Percentiles rank a stretch among this genome's conserved stretches.
These are phyloP conservation scores for Hanseniaspora uvarum DNA, from an alignment of 1,139 yeast species.

Conservation along the genomic window DNA sequence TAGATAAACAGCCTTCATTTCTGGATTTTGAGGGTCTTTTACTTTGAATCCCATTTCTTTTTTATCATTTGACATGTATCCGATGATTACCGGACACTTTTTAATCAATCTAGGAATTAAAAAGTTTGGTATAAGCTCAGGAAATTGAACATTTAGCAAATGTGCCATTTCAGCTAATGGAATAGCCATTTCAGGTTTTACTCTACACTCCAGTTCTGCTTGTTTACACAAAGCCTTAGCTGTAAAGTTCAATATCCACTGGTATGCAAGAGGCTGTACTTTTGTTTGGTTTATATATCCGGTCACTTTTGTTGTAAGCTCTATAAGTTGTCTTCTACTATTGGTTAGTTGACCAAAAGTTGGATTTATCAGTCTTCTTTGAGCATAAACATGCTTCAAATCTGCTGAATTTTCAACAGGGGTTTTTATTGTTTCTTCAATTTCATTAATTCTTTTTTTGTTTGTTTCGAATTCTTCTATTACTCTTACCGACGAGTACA, in stretches of 20 bases:
- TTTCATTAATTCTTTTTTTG: slow-evolving; percentile 46
- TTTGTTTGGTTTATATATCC: slow-evolving; percentile 41
- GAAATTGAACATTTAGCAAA: slow-evolving; percentile 45
- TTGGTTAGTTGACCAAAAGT: slow-evolving; percentile 85
- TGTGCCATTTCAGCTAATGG: slow-evolving; percentile 66
- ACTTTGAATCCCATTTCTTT: slow-evolving; percentile 76
- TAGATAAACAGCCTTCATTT: slow-evolving; percentile 61
- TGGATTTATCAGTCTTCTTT: slow-evolving; percentile 70
- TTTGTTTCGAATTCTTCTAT: slow-evolving; percentile 43
- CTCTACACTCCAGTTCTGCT: slow-evolving; percentile 85
- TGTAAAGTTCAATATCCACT: slow-evolving; percentile 69
- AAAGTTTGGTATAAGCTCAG: slow-evolving; percentile 51
- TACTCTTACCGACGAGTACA: slow-evolving; percentile 25
- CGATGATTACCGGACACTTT: slow-evolving; percentile 82
- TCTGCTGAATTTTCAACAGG: slow-evolving; percentile 41
- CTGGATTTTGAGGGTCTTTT: slow-evolving; percentile 54
- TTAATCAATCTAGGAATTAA: slow-evolving; percentile 75
- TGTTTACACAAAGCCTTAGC: slow-evolving; percentile 82
- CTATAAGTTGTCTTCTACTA: slow-evolving; percentile 48
- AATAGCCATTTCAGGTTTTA: slow-evolving; percentile 55
- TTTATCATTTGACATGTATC: slow-evolving; percentile 77
- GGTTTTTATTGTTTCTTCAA: slow-evolving; percentile 49
- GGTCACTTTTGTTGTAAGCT: slow-evolving; percentile 44
- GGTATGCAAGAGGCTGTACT: slow-evolving; percentile 41
- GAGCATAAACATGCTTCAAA: slow-evolving; percentile 34